phyloP scores from a whole-genome alignment of 768 basidiomycete species.

The Mycena polygramma region DNA sequence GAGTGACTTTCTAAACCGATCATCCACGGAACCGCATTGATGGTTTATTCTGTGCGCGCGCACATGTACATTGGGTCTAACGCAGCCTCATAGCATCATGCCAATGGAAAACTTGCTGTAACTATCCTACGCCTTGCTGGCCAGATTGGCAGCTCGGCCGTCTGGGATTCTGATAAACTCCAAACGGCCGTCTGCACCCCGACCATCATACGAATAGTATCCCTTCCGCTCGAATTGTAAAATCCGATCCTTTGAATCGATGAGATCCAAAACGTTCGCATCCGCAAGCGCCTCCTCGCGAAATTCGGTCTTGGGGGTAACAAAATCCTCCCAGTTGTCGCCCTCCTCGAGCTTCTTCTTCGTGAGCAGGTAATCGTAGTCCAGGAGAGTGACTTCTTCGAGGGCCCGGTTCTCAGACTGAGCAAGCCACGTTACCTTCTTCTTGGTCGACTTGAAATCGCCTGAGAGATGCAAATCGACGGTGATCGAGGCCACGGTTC shows the following conservation, averaged over 20 bases:
- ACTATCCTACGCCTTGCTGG: conserved; percentile 72
- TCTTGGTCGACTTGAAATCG: conserved; percentile 99
- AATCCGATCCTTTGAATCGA: conserved; percentile 78
- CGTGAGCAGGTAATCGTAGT: conserved; percentile 98
- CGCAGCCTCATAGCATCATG: too few relatives aligned
- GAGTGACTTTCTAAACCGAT: too few relatives aligned
- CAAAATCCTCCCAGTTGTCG: conserved; percentile 86
- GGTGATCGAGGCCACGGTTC: conserved; percentile 73
- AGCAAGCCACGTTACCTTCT: conserved; percentile 98
- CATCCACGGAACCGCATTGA: too few relatives aligned
- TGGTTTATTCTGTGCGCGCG: too few relatives aligned
- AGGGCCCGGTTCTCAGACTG: conserved; percentile 63
- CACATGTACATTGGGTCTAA: too few relatives aligned
- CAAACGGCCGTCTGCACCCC: conserved; percentile 58
- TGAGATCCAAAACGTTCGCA: conserved; percentile 81
- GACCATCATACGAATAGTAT: conserved; percentile 89
- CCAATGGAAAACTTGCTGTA: too few relatives aligned
- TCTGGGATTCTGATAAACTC: conserved; percentile 96
- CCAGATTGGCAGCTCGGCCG: conserved; percentile 83
- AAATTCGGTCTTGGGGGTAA: conserved; percentile 92
- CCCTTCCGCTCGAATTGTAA: conserved; percentile 99
- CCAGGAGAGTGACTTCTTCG: conserved; percentile 83
- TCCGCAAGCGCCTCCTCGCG: conserved; percentile 87
- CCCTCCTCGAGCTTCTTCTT: conserved; percentile 99
- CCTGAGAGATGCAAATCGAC: conserved; percentile 93